Percentiles rank a stretch among this genome's conserved stretches.
These are phyloP conservation scores for Penicillium pancosmium DNA, from an alignment of 495 filamentous ascomycete species.

Conservation along the genomic window DNA sequence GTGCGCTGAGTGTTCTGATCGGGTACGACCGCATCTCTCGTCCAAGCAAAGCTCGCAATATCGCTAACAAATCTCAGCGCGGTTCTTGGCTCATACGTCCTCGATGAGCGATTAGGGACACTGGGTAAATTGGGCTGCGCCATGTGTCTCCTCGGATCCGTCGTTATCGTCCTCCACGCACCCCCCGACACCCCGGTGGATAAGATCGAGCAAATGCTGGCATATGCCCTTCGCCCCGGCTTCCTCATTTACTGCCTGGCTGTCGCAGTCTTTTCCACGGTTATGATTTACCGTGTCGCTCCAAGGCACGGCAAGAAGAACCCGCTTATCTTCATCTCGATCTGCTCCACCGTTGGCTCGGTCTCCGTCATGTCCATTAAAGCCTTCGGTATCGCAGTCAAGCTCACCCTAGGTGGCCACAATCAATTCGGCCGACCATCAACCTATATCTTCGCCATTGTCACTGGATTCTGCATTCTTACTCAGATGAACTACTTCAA, in stretches of 20 bases:
- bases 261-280: slow-evolving; percentile 76
- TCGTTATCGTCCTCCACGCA: slow-evolving; percentile 96
- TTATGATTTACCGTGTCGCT: slow-evolving; percentile 96
- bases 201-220: slow-evolving; percentile 83
- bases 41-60: slow-evolving; percentile 1
- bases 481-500: slow-evolving; percentile 99
- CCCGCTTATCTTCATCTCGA: slow-evolving; percentile 91
- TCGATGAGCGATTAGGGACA: slow-evolving; percentile 84
- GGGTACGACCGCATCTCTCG: slow-evolving; percentile 52
- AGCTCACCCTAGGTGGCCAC: slow-evolving; percentile 84
- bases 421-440: slow-evolving; percentile 94
- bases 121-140: slow-evolving; percentile 94
- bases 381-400: slow-evolving; percentile 94
- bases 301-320: slow-evolving; percentile 91
- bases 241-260: slow-evolving; percentile 81
- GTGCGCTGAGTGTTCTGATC: slow-evolving; percentile 91
- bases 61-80: slow-evolving; percentile 58
- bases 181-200: slow-evolving; percentile 89
- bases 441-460: slow-evolving; percentile 95
- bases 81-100: slow-evolving; percentile 90
- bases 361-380: slow-evolving; percentile 99
- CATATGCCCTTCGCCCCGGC: slow-evolving; percentile 77
- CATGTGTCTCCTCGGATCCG: slow-evolving; percentile 92
- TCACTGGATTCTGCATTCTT: slow-evolving; percentile 88
- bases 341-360: slow-evolving; percentile 95